A percentile compares a stretch with the other conserved stretches of the same genome.
These are phyloP conservation scores for Verticillium tricorpus DNA, from an alignment of 2,329 filamentous ascomycete genomes.

Conservation along the genomic window DNA sequence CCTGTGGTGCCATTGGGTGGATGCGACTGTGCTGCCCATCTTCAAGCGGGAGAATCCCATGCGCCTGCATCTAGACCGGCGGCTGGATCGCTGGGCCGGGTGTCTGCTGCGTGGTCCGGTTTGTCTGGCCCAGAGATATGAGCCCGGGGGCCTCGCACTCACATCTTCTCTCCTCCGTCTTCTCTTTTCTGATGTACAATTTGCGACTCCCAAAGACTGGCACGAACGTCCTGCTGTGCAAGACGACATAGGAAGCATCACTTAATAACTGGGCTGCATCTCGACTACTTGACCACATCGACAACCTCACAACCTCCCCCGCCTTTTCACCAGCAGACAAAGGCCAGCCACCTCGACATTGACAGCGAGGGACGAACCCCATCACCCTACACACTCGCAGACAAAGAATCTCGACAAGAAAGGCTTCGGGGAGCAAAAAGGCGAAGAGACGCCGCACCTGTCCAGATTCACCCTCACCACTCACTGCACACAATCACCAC, in stretches of 20 bases:
- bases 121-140: conserved; percentile 8
- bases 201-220: background rate
- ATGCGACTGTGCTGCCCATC: conserved; percentile 10
- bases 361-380: background rate
- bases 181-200: conserved; percentile 1
- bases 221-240: background rate
- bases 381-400: background rate
- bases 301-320: background rate
- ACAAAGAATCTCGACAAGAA: background rate
- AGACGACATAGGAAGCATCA: background rate
- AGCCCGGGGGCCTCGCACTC: conserved; percentile 1
- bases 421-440: background rate
- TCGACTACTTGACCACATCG: background rate
- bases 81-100: conserved; percentile 6
- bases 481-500: conserved; percentile 14
- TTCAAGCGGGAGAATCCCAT: conserved; percentile 3
- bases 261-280: background rate
- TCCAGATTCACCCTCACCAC: background rate
- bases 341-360: background rate
- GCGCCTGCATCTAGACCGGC: background rate
- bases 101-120: conserved; percentile 1
- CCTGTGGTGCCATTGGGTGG: conserved; percentile 8
- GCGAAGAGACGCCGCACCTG: background rate
- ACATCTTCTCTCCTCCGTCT: conserved; percentile 3
- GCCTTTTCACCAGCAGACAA: background rate